Percentiles rank a stretch among this genome's conserved stretches.
Conservation (phyloP, 192 early-diverging fungal genomes). For the Phycomyces nitens region DNA sequence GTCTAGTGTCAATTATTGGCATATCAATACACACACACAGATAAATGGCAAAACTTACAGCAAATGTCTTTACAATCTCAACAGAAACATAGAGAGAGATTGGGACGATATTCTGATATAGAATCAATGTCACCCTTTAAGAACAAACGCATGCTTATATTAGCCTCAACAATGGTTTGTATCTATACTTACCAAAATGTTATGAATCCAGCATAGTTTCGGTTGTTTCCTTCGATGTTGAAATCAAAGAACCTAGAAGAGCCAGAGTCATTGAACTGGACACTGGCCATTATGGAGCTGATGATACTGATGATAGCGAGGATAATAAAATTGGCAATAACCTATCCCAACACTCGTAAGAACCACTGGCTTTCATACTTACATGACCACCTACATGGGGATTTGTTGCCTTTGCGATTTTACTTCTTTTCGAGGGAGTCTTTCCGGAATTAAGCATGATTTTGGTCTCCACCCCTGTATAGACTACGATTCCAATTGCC, state of each 20-base stretch:
- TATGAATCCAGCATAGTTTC: slow-evolving; percentile 58
- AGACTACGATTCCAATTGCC: slow-evolving; percentile 81
- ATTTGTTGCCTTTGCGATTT: slow-evolving; percentile 91
- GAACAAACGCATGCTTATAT: no score
- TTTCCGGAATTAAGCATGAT: slow-evolving; percentile 94
- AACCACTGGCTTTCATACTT: no score
- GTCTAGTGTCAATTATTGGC: neutral
- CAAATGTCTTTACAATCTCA: slow-evolving; percentile 87
- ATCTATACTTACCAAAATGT: slow-evolving; percentile 81
- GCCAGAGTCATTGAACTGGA: slow-evolving; percentile 57
- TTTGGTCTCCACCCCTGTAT: slow-evolving; percentile 93
- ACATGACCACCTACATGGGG: slow-evolving; percentile 62
- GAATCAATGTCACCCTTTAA: slow-evolving; percentile 75
- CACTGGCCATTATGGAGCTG: slow-evolving; percentile 60
- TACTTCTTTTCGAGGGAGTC: slow-evolving; percentile 89
- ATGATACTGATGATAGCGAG: slow-evolving; percentile 71
- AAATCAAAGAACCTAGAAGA: slow-evolving; percentile 50
- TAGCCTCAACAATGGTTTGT: no score
- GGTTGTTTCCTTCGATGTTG: slow-evolving; percentile 45
- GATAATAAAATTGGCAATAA: slow-evolving; percentile 77
- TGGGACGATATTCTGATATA: slow-evolving; percentile 95
- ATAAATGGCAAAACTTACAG: slow-evolving; percentile 43
- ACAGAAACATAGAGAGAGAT: slow-evolving; percentile 93
- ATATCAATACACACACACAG: neutral
- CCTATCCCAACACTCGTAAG: no score